Evolutionary conservation across 805 yeast genomes (phyloP), one percentile per base, ranked within the genome.

Genomic region (Starmerella potacharoeniae): DNA sequence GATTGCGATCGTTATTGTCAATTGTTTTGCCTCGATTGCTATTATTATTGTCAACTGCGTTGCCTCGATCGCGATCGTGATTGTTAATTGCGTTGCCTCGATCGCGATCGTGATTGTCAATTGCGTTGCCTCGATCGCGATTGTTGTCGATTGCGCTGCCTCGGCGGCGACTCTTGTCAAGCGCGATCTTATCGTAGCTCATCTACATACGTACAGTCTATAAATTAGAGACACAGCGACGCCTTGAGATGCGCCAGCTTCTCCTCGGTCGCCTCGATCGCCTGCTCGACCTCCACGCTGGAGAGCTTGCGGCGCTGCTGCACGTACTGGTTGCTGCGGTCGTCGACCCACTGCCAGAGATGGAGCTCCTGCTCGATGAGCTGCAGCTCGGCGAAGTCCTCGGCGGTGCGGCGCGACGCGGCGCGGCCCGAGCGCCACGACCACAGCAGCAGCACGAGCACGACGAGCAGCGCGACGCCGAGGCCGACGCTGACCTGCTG

Each of bases 261-360:
- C 44, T 51, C 49, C 58, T 64, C 65, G 16, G 64, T 58, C 13
- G 59, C 55, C 30, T 58, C 52, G 22, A 64, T 60, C 9, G 62
- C 66, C 48, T 62, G 62, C 43, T 54, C 59, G 17, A 62, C 40
- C 37, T 63, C 57, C 8, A 52, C 49, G 17, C 49, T 49, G 14
- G 61, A 28, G 34, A 60, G 31, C n/a, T 55, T 42, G 33, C 43
- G 51, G 34, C 71, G 69, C 39, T 39, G 44, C 16, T 28, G 45
- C 22, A 47, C 47, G 31, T 47, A 49, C 44, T 52, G 50, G 39
- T 63, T 62, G 10, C 71, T 69, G 39, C 78, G 73, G 56, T 71
- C 72, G 44, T 74, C 75, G 44, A 86, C 73, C 95, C 95, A 86
- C 47, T 79, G 75, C 93, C 93, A 86, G 45, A 86, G 64, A 29